Evolutionary conservation across 371 early-diverging fungal genomes (phyloP), one percentile per base, ranked within the genome.

Genomic region (Rhizomucor miehei): DNA sequence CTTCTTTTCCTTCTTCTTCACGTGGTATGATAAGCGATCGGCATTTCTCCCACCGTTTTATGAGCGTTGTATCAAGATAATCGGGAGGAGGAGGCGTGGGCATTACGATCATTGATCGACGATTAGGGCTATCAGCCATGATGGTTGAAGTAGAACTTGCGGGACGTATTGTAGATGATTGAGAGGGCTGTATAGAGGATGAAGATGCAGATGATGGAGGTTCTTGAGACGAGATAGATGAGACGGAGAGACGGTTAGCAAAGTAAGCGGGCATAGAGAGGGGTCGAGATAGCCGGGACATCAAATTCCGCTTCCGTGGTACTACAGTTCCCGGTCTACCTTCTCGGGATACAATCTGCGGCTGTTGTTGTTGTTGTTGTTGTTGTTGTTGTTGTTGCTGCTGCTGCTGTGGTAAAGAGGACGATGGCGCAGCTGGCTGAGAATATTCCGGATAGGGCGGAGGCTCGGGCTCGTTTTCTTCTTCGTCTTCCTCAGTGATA

Each of bases 1-100:
- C 67, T 54, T 77, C 71, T 6, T 52, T 41, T 5, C 71, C 71
- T 44, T 71, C 71, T 52, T 71, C 71, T 37, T 67, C 67, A 21
- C 67, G 59, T 17, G 67, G 67, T 19, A 62, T n/a, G 11, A 63
- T 48, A 41, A 67, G 67, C 6, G 71, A 74, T 51, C 59, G 58
- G 25, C 67, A 57, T 53, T 61, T 63, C 34, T 73, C 74, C 54
- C 64, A 59, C 0, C 63, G 63, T 36, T 54, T 61, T 41, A 56
- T 56, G 6, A 56, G 44, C 10, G 51, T 47, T 14, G 54, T 61
- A 19, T 61, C 62, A 19, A 48, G 51, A 51, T 60, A 60, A 52
- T 60, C 61, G 29, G 29, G 29, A 38, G 61, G 61, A 21, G 61
- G 61, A 5, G 45, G 34, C 13, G 43, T 40, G 0, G 56, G 49